These are phyloP conservation scores for Elongisporangium senticosum DNA, from an alignment of 352 stramenopile species.

Conservation along the genomic window DNA sequence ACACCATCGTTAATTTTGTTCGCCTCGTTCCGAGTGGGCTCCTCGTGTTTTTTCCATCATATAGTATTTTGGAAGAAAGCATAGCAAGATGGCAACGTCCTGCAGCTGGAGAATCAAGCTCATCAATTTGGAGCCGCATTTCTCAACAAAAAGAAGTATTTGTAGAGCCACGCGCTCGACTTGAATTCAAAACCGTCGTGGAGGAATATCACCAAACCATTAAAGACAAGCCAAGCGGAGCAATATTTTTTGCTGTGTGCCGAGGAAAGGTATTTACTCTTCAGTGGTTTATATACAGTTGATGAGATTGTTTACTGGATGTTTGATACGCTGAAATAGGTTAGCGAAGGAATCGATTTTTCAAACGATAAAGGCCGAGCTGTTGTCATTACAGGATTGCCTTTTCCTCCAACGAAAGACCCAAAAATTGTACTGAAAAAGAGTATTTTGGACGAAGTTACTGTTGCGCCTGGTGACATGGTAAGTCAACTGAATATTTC, in stretches of 20 bases:
- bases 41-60: conserved; percentile 99
- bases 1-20: conserved; percentile 94
- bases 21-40: conserved; percentile 94
- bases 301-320: not conserved
- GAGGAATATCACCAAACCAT: conserved; percentile 80
- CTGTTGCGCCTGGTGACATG: conserved; percentile 52
- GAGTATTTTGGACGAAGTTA: conserved; percentile 90
- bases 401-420: conserved; percentile 96
- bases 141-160: conserved; percentile 73
- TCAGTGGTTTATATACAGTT: not conserved
- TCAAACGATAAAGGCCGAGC: conserved; percentile 95
- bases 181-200: conserved; percentile 77
- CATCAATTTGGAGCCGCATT: conserved; percentile 77
- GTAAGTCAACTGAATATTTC: conserved; percentile 17
- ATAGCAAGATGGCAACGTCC: conserved; percentile 68
- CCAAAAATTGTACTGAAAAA: conserved; percentile 97
- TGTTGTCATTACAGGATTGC: conserved; percentile 98
- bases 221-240: conserved; percentile 70
- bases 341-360: conserved; percentile 99
- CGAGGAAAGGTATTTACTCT: conserved; percentile 86
- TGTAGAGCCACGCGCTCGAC: conserved; percentile 61
- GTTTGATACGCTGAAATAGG: conserved; percentile 29
- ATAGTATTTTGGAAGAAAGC: conserved; percentile 91
- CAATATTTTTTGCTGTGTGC: conserved; percentile 97
- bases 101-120: conserved; percentile 27